Evolutionary conservation across 148 eudicot species (phyloP), one percentile per base, ranked within the genome.

Genomic region (Persicaria tinctoria): DNA sequence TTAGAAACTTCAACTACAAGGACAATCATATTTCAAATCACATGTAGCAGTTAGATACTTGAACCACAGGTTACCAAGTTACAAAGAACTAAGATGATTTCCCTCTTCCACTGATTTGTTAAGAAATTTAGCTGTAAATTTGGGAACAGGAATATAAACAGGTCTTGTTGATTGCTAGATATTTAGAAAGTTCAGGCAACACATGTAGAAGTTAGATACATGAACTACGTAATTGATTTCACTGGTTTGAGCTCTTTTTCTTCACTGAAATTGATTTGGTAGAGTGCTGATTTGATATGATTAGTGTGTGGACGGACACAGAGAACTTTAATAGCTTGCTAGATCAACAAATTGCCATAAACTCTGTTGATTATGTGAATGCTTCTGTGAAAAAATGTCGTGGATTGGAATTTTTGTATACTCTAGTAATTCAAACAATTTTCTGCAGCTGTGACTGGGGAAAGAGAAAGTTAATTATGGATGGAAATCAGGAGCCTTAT

Each of bases 371-470:
- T 60, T 6, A 60, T 60, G 2, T 23, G 8, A 60, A 16, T 23
- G 23, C 27, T 23, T 5, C 3, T 60, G 13, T 20, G 41, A 60
- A 60, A 60, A 60, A 8, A 27, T 60, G 68, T 23, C 20, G 18
- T 23, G 3, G 5, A 60, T 23, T 60, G 1, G 68, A 27, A 23
- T 60, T 23, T 32, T 11, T 64, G 12, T 64, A 18, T 32, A 45
- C 44, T 48, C 57, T 18, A 47, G 27, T 16, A 59, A 45, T n/a
- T 46, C n/a, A 74, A 17, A 46, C 47, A n/a, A 5, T 68, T 51
- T 59, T 70, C 68, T 85, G 73, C 86, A 94, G 98, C 51, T 94
- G 93, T 77, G 85, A 90, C 76, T 94, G 98, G 98, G 80, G 66
- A 75, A 87, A 84, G 84, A 86, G 98, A 77, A 81, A 73, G 56